Conservation (phyloP, 768 basidiomycete genomes). For the Pisolithus tinctorius region DNA sequence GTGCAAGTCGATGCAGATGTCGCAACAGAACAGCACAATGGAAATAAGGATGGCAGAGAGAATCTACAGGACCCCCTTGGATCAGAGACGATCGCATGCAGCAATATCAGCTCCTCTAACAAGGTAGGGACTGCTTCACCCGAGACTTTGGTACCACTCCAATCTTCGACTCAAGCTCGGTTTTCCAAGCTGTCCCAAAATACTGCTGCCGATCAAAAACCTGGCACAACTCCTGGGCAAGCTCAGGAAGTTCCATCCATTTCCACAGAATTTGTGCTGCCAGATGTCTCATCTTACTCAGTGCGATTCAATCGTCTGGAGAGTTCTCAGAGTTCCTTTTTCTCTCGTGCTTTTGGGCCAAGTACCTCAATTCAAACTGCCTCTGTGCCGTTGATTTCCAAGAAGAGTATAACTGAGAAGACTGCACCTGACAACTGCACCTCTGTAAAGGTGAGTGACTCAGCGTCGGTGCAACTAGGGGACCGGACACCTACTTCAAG, state of each 20-base stretch:
- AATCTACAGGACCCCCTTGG: neutral
- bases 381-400: too few relatives aligned
- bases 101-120: neutral
- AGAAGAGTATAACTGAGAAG: too few relatives aligned
- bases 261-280: constrained; percentile 9
- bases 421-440: neutral
- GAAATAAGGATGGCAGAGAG: neutral
- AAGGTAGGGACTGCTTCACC: neutral
- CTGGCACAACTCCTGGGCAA: neutral
- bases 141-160: too few relatives aligned
- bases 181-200: neutral
- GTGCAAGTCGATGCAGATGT: neutral
- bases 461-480: too few relatives aligned
- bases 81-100: neutral
- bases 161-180: neutral
- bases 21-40: neutral
- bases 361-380: neutral
- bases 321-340: constrained; percentile 15
- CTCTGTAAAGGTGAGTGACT: too few relatives aligned
- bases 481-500: too few relatives aligned
- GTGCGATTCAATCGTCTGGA: constrained; percentile 17
- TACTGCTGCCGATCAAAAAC: neutral
- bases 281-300: constrained; percentile 19
- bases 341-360: constrained; percentile 15
- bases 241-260: neutral